Evolutionary conservation across 768 basidiomycete species (phyloP).

Genomic region (Terana coerulea): DNA sequence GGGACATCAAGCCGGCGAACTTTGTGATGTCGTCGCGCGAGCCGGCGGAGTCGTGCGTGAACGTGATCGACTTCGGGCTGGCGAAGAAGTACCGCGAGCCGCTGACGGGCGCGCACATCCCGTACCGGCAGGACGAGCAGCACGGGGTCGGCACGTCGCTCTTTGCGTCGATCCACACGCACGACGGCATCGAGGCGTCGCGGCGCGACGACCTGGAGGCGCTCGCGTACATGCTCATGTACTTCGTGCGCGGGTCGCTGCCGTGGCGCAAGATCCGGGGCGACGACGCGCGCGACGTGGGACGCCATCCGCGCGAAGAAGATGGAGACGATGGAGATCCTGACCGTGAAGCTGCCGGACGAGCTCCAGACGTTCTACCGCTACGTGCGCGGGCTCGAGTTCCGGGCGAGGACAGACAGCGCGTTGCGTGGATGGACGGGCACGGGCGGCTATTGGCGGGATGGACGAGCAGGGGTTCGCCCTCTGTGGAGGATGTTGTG

Average conservation of each 20-base stretch:
- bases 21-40: conserved; percentile 92
- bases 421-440: too few species aligned
- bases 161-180: conserved; percentile 73
- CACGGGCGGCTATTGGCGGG: too few species aligned
- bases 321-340: conserved; percentile 55
- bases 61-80: conserved; percentile 89
- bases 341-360: conserved; percentile 72
- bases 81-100: conserved; percentile 75
- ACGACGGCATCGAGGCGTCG: conserved; percentile 71
- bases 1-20: conserved; percentile 98
- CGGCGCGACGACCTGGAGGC: conserved; percentile 79
- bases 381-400: conserved; percentile 79
- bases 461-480: too few species aligned
- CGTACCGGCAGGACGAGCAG: conserved; percentile 68
- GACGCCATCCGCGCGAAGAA: conserved; percentile 74
- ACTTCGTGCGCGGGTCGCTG: conserved; percentile 72
- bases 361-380: conserved; percentile 78
- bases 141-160: conserved; percentile 79
- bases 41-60: conserved; percentile 61
- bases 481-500: too few species aligned
- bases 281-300: conserved; percentile 67
- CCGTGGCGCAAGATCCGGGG: conserved; percentile 78
- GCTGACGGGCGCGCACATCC: conserved; percentile 60
- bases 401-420: too few species aligned
- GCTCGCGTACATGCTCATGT: conserved; percentile 79